These are phyloP conservation scores for Calonectria ilicicola DNA, from an alignment of 2,329 filamentous ascomycete species.

Conservation along the genomic window DNA sequence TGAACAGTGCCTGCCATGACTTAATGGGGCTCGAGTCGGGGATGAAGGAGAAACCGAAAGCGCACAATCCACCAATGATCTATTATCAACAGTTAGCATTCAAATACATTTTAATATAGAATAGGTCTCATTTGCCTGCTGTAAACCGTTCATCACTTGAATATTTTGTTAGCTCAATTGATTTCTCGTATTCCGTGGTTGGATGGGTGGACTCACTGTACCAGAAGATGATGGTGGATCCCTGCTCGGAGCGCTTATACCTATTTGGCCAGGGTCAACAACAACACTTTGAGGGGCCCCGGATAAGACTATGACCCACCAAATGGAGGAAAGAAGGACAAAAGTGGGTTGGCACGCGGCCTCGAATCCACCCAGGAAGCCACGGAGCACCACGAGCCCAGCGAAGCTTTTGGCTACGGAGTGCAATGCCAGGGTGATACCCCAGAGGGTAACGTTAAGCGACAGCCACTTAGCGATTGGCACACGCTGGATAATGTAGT, in stretches of 20 bases:
- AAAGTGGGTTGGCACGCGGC: conserved; percentile 76
- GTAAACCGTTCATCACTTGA: conserved; percentile 75
- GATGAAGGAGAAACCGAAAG: conserved; percentile 70
- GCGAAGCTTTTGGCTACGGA: conserved; percentile 71
- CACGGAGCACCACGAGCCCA: conserved; percentile 69
- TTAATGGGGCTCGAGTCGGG: conserved; percentile 60
- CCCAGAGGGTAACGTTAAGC: conserved; percentile 74
- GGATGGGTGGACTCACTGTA: conserved; percentile 56
- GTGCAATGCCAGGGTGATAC: conserved; percentile 68
- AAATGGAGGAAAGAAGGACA: conserved; percentile 74
- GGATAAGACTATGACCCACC: conserved; percentile 49
- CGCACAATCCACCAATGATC: conserved; percentile 76
- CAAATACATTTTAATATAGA: too few relatives aligned
- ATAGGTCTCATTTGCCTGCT: conserved; percentile 51
- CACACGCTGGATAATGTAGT: conserved; percentile 67
- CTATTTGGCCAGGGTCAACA: not conserved
- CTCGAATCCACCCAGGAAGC: conserved; percentile 77
- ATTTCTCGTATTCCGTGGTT: too few relatives aligned
- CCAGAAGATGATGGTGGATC: conserved; percentile 72
- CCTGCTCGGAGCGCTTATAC: conserved; percentile 76
- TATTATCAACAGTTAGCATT: conserved; percentile 44
- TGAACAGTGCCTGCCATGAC: conserved; percentile 77
- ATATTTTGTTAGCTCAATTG: not conserved
- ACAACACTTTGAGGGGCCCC: not conserved
- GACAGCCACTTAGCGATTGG: conserved; percentile 75